phyloP scores from a whole-genome alignment of 495 filamentous ascomycete species.

The Penicillium manginii region DNA sequence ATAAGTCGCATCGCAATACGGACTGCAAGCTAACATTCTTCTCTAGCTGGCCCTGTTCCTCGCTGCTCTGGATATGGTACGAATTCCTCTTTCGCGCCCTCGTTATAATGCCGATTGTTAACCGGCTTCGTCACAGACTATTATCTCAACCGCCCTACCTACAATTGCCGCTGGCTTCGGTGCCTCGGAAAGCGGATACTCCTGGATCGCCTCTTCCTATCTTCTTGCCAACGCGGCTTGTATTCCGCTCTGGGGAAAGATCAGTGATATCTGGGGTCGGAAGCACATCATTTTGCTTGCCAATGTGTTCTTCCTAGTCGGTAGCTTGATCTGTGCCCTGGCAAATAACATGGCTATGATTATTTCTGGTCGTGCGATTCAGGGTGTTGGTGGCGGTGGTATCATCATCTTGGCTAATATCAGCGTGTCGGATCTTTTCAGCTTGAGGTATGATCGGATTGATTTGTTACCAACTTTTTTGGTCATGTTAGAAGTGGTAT shows the following conservation, averaged over 20 bases:
- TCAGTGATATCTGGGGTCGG: conserved; percentile 84
- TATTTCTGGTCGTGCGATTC: conserved; percentile 73
- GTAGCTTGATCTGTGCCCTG: conserved; percentile 71
- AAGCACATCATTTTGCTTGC: conserved; percentile 78
- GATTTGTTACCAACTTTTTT: background rate
- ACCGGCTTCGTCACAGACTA: conserved; percentile 40
- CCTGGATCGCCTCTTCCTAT: conserved; percentile 77
- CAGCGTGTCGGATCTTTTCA: conserved; percentile 79
- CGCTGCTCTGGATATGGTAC: conserved; percentile 58
- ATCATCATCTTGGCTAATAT: conserved; percentile 82
- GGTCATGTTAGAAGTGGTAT: background rate
- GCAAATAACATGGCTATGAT: conserved; percentile 72
- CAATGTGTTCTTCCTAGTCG: conserved; percentile 74
- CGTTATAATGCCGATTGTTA: background rate
- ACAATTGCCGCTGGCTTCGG: conserved; percentile 67
- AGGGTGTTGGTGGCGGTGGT: conserved; percentile 85
- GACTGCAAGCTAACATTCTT: conserved; percentile 16
- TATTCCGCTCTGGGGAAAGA: conserved; percentile 79
- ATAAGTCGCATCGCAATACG: background rate
- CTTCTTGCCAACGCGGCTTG: conserved; percentile 69
- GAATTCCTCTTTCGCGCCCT: conserved; percentile 3
- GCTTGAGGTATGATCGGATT: conserved; percentile 52
- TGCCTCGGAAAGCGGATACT: conserved; percentile 66
- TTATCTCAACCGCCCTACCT: conserved; percentile 59
- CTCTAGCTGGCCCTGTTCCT: conserved; percentile 55